Base-by-base conservation (phyloP, 305 asterid species). In the Fraxinus angustifolia region DNA sequence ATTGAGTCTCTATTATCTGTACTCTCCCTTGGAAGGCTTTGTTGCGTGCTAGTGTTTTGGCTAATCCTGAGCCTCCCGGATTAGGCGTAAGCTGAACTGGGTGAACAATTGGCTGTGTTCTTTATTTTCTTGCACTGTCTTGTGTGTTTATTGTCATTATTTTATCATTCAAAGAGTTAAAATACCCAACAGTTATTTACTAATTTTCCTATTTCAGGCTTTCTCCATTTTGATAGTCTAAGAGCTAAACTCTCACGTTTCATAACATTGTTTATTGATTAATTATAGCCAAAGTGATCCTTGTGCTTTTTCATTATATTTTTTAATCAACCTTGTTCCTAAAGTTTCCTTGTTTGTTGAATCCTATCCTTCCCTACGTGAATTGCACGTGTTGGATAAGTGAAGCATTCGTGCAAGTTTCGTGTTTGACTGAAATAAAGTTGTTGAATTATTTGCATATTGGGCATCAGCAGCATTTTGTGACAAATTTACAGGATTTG, bases 401-500 rank as follows among this genome's bases (percentile, higher is more conserved):
- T 50, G 60, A 50, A 50, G 7, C 7, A 50, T 50, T 3, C 60
- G 1, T 50, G 60, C 19, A 4, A 50, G 60, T 0, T 50, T n/a
- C 60, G 3, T 50, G 21, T 50, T 14, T 14, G 7, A 50, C 11
- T 36, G 5, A 45, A 45, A 3, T 45, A 86, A 77, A 10, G 83
- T n/a, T 28, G 89, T 26, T 1, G 86, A 85, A 62, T 75, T 80
- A 31, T 65, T 84, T 56, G 81, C 31, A 17, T 78, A 42, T 40
- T 80, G 85, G 0, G 77, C 36, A 86, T 85, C 8, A 77, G 81
- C 19, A 74, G 81, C 42, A 30, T 78, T 73, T 67, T 81, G 87
- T 67, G 85, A 78, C 21, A 86, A 80, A 75, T 84, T 90, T 60
- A 86, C 78, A 0, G 92, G 93, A 74, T 40, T 86, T 0, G 93